These are phyloP conservation scores for Remersonia thermophila DNA, from an alignment of 2,329 filamentous ascomycete species.

Conservation along the genomic window DNA sequence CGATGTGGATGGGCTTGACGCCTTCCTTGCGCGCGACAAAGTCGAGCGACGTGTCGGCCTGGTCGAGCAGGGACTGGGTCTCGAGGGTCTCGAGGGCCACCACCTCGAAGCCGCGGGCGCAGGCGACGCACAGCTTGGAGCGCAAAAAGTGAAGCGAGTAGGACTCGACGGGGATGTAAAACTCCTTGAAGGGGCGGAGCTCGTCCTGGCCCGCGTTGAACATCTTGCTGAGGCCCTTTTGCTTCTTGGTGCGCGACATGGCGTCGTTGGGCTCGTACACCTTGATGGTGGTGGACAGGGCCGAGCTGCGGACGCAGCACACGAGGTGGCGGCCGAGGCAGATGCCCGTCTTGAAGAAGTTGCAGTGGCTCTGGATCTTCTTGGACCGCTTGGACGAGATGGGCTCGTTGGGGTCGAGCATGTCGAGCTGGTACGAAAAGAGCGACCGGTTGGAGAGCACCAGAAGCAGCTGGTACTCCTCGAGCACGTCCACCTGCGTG, in stretches of 20 bases:
- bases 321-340: conserved; percentile 89
- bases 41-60: conserved; percentile 94
- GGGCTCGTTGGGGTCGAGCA: conserved; percentile 72
- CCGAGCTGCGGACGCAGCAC: conserved; percentile 89
- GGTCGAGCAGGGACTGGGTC: conserved; percentile 90
- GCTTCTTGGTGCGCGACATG: conserved; percentile 86
- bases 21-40: conserved; percentile 91
- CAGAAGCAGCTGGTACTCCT: conserved; percentile 85
- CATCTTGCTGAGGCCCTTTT: conserved; percentile 91
- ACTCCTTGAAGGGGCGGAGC: conserved; percentile 94
- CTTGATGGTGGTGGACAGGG: conserved; percentile 91
- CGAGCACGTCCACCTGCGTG: conserved; percentile 89
- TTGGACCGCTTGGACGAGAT: conserved; percentile 73
- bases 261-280: conserved; percentile 98
- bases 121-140: conserved; percentile 92
- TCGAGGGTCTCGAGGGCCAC: conserved; percentile 96
- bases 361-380: conserved; percentile 94
- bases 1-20: conserved; percentile 91
- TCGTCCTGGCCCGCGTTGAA: conserved; percentile 88
- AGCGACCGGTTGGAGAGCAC: conserved; percentile 90
- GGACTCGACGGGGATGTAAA: conserved; percentile 97
- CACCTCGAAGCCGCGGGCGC: conserved; percentile 90
- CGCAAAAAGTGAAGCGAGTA: conserved; percentile 96
- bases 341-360: conserved; percentile 96
- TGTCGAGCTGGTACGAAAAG: conserved; percentile 77